Conservation (phyloP, 768 basidiomycete genomes). For the Galerina marginata region DNA sequence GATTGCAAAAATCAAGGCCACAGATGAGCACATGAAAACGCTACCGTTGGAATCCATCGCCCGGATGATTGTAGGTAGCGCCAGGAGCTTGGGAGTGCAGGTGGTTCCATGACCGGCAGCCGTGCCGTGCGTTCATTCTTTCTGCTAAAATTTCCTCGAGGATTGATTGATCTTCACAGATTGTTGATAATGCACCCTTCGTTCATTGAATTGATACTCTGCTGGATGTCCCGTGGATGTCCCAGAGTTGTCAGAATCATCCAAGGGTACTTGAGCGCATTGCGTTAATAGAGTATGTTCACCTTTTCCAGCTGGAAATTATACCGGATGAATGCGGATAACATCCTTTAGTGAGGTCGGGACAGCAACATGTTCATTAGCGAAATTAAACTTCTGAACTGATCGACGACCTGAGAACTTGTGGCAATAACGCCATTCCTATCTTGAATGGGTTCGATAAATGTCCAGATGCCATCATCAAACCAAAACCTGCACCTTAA, state of each 20-base stretch:
- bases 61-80: conserved; percentile 87
- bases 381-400: conserved; percentile 49
- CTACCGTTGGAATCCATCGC: conserved; percentile 88
- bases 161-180: conserved; percentile 14
- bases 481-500: conserved; percentile 18
- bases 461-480: conserved; percentile 23
- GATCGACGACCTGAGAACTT: conserved; percentile 29
- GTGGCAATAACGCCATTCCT: conserved; percentile 16
- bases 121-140: conserved; percentile 20
- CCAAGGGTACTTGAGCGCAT: conserved; percentile 7
- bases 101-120: conserved; percentile 76
- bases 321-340: conserved; percentile 17
- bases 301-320: conserved; percentile 8
- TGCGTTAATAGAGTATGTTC: conserved; percentile 14
- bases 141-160: conserved; percentile 2
- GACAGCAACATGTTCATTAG: conserved; percentile 38
- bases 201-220: conserved; percentile 20
- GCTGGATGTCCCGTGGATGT: conserved; percentile 7
- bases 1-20: conserved; percentile 95
- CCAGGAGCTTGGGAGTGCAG: conserved; percentile 86
- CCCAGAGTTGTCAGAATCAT: conserved; percentile 10
- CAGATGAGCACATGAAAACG: conserved; percentile 88
- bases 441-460: conserved; percentile 20
- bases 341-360: conserved; percentile 11
- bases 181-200: conserved; percentile 12